Evolutionary conservation across 1,139 yeast species (phyloP).

Genomic region (Sugiyamaella japonica): DNA sequence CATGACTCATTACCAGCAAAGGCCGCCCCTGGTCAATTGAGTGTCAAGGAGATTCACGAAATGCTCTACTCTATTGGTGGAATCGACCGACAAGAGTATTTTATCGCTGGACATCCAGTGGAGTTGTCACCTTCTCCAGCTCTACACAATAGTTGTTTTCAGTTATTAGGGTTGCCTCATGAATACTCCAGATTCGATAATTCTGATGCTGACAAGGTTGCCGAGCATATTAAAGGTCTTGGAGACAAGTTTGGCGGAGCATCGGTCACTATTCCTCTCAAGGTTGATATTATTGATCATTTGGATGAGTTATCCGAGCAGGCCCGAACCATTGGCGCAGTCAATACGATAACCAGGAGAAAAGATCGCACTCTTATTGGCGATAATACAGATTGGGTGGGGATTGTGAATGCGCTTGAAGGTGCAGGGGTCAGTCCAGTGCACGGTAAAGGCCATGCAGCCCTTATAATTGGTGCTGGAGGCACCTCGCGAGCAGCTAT

Average conservation of each 20-base stretch:
- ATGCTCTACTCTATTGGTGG: conserved; percentile 66
- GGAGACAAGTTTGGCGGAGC: conserved; percentile 74
- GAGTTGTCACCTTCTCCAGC: conserved; percentile 85
- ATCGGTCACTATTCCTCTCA: conserved; percentile 89
- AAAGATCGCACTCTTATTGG: conserved; percentile 62
- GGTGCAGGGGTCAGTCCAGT: conserved; percentile 52
- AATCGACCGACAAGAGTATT: conserved; percentile 55
- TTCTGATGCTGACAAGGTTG: conserved; percentile 53
- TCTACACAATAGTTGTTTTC: conserved; percentile 76
- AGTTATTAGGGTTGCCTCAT: conserved; percentile 75
- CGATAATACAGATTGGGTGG: conserved; percentile 96
- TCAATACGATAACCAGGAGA: conserved; percentile 75
- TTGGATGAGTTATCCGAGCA: conserved; percentile 60
- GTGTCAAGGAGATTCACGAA: conserved; percentile 56
- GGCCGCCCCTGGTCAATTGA: conserved; percentile 78
- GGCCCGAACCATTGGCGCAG: conserved; percentile 84
- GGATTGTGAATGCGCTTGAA: conserved; percentile 69
- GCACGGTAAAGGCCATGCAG: conserved; percentile 24
- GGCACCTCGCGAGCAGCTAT: conserved; percentile 97
- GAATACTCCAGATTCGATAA: conserved; percentile 69
- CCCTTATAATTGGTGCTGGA: conserved; percentile 87
- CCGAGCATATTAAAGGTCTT: conserved; percentile 49
- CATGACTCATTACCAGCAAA: conserved; percentile 61
- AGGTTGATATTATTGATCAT: conserved; percentile 70
- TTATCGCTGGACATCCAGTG: conserved; percentile 81